These are phyloP conservation scores for Neocatenulostroma microsporum DNA, from an alignment of 2,329 filamentous ascomycete genomes.

Conservation along the genomic window DNA sequence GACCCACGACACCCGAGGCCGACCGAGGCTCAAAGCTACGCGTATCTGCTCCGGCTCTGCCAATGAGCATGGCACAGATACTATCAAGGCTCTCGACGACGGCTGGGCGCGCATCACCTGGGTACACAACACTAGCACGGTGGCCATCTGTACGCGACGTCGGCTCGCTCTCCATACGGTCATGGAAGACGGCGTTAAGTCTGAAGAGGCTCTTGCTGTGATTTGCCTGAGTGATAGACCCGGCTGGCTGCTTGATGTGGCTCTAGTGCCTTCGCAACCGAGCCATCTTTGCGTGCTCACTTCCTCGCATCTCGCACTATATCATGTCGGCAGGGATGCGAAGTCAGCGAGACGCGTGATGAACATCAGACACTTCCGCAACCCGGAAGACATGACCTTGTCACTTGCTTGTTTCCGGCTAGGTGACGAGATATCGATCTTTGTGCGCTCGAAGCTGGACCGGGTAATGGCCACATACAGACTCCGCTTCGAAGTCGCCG, in stretches of 20 bases:
- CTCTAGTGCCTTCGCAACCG: conserved; percentile 39
- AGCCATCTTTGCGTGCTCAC: conserved; percentile 55
- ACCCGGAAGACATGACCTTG: conserved; percentile 46
- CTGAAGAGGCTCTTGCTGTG: conserved; percentile 22
- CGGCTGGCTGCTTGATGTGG: conserved; percentile 52
- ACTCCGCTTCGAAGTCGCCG: conserved; percentile 7
- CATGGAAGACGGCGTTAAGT: conserved; percentile 10
- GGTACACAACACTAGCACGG: conserved; percentile 39
- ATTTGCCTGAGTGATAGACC: conserved; percentile 21
- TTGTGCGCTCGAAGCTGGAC: conserved; percentile 19
- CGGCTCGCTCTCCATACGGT: conserved; percentile 31
- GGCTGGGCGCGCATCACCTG: conserved; percentile 47
- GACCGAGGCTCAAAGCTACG: conserved; percentile 6
- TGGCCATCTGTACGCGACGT: conserved; percentile 48
- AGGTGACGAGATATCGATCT: conserved; percentile 16
- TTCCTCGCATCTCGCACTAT: conserved; percentile 40
- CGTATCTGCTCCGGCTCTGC: conserved; percentile 3
- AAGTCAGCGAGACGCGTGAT: conserved; percentile 34
- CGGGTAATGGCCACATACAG: conserved; percentile 25
- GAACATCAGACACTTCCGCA: conserved; percentile 49
- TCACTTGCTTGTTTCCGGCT: conserved; percentile 25
- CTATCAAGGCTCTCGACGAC: conserved; percentile 26
- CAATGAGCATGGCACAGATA: too few species aligned
- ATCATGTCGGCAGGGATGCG: conserved; percentile 18
- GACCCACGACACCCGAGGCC: neutral